Percentiles rank a stretch among this genome's conserved stretches.
phyloP scores from a whole-genome alignment of 192 early-diverging fungal genomes.

The Ambispora gerdemannii region DNA sequence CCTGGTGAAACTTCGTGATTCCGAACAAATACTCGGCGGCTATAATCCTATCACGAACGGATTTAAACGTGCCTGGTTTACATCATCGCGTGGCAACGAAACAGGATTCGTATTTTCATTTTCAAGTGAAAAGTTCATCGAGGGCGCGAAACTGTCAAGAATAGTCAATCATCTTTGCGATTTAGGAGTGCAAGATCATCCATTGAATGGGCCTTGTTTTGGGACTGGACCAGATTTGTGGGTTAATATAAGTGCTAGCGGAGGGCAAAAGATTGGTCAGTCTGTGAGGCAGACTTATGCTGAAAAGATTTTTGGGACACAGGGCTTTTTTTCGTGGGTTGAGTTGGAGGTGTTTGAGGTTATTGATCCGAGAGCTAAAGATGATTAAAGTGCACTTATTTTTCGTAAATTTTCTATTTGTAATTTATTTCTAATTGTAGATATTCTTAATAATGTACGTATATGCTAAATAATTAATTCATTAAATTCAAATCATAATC shows the following conservation, averaged over 20 bases:
- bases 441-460: too few relatives aligned
- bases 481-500: too few relatives aligned
- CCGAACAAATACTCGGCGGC: background rate
- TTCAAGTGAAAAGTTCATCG: background rate
- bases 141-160: background rate
- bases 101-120: background rate
- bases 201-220: conserved; percentile 18
- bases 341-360: conserved; percentile 6
- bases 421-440: too few relatives aligned
- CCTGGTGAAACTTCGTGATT: background rate
- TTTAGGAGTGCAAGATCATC: conserved; percentile 11
- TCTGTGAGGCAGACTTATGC: background rate
- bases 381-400: too few relatives aligned
- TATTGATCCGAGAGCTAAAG: too few relatives aligned
- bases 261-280: background rate
- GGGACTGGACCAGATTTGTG: conserved; percentile 19
- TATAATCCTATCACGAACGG: background rate
- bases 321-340: background rate
- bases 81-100: background rate
- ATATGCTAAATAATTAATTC: too few relatives aligned
- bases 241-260: background rate
- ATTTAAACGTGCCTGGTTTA: background rate
- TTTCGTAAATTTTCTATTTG: too few relatives aligned
- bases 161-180: background rate
- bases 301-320: background rate